Percentiles rank a stretch among this genome's conserved stretches.
These are phyloP conservation scores for Wallacemonas sp. DNA, from an alignment of 208 protist species.

Conservation along the genomic window DNA sequence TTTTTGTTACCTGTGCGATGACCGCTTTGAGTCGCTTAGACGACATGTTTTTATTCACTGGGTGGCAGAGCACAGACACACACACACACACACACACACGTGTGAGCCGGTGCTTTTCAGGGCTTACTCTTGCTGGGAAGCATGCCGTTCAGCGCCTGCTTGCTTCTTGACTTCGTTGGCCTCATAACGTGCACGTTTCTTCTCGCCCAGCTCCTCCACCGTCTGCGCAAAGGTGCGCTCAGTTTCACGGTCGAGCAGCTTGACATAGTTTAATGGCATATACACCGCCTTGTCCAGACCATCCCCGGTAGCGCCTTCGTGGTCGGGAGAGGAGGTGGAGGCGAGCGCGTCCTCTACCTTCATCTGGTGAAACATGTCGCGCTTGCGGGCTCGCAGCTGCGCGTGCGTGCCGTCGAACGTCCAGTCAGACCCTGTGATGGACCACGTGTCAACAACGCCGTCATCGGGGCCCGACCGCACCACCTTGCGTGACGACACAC, in stretches of 20 bases:
- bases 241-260: slow-evolving; percentile 65
- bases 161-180: slow-evolving; percentile 75
- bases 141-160: slow-evolving; percentile 15
- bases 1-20: no score
- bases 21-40: no score
- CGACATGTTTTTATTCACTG: not conserved
- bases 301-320: slow-evolving; percentile 8
- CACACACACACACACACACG: not conserved
- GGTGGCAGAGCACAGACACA: slow-evolving; percentile 4
- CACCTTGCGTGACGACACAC: not conserved
- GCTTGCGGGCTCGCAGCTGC: slow-evolving; percentile 43
- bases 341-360: slow-evolving; percentile 7
- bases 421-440: slow-evolving; percentile 79
- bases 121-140: not conserved
- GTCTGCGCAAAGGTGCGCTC: slow-evolving; percentile 82
- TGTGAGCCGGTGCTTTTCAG: not conserved
- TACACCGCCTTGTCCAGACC: not conserved
- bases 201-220: slow-evolving; percentile 50
- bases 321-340: no score
- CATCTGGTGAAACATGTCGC: slow-evolving; percentile 35
- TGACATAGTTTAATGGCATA: slow-evolving; percentile 42
- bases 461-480: slow-evolving; percentile 14
- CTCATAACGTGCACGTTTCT: slow-evolving; percentile 74
- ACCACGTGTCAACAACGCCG: slow-evolving; percentile 39
- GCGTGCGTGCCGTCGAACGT: slow-evolving; percentile 48